These are phyloP conservation scores for Colletotrichum phormii DNA, from an alignment of 2,329 filamentous ascomycete genomes.

Conservation along the genomic window DNA sequence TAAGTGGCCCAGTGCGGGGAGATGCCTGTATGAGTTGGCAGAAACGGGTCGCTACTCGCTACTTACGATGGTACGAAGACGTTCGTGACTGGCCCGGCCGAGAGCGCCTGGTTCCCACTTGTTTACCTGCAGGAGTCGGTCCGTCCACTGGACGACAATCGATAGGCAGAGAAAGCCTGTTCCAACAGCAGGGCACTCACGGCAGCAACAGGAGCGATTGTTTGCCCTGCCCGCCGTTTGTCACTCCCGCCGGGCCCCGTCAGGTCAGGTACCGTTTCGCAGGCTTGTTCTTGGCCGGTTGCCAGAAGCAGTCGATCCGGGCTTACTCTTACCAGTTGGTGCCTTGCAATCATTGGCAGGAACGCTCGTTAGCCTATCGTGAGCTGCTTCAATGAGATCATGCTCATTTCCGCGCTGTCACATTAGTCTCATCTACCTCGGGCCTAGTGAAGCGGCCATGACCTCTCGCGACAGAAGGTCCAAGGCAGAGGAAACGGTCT, in stretches of 20 bases:
- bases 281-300: neutral
- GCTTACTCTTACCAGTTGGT: constrained; percentile 1
- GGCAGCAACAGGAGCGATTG: neutral
- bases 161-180: constrained; percentile 26
- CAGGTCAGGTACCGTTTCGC: neutral
- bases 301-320: neutral
- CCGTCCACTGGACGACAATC: constrained; percentile 36
- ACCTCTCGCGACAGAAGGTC: neutral
- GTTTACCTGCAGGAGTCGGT: constrained; percentile 35
- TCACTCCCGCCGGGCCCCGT: neutral
- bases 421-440: neutral
- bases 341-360: neutral
- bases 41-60: constrained; percentile 4
- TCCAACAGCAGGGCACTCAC: neutral
- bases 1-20: constrained; percentile 30
- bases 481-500: neutral
- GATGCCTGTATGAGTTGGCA: constrained; percentile 37
- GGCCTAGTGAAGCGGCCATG: neutral
- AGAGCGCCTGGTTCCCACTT: constrained; percentile 30
- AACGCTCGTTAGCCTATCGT: neutral
- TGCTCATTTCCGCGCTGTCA: constrained; percentile 9
- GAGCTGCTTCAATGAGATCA: constrained; percentile 17
- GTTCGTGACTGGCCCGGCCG: constrained; percentile 26
- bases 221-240: neutral
- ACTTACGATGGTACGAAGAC: neutral